These are phyloP conservation scores for Hymenoscyphus salicellus DNA, from an alignment of 2,329 filamentous ascomycete species.

Conservation along the genomic window DNA sequence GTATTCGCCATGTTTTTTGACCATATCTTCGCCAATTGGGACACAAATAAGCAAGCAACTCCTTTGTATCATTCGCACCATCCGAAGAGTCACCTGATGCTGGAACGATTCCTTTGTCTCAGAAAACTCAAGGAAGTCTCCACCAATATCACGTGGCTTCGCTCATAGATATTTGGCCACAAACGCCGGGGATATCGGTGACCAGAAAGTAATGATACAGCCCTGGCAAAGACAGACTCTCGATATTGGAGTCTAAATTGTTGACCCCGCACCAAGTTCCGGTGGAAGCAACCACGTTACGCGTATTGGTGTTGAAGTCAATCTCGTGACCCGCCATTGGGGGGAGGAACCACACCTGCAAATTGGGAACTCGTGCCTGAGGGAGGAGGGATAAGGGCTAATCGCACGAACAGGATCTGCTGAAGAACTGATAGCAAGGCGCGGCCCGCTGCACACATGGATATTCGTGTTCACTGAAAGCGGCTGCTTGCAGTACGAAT, in stretches of 20 bases:
- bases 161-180: no score
- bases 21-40: no score
- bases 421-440: background rate
- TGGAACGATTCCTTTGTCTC: no score
- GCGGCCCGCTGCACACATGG: background rate
- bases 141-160: no score
- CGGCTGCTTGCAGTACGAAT: background rate
- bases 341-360: background rate
- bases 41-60: no score
- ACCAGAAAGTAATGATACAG: background rate
- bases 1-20: no score
- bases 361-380: background rate
- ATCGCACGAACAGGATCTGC: background rate
- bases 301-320: background rate
- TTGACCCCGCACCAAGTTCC: background rate
- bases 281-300: background rate
- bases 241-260: background rate
- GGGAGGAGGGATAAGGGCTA: background rate
- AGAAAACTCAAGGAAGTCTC: no score
- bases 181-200: background rate
- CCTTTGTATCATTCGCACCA: no score
- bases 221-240: background rate
- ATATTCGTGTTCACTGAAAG: background rate
- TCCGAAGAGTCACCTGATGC: no score
- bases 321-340: background rate